Conservation (phyloP, 176 grass and related monocot genomes). For the Chrysopogon serrulatus region DNA sequence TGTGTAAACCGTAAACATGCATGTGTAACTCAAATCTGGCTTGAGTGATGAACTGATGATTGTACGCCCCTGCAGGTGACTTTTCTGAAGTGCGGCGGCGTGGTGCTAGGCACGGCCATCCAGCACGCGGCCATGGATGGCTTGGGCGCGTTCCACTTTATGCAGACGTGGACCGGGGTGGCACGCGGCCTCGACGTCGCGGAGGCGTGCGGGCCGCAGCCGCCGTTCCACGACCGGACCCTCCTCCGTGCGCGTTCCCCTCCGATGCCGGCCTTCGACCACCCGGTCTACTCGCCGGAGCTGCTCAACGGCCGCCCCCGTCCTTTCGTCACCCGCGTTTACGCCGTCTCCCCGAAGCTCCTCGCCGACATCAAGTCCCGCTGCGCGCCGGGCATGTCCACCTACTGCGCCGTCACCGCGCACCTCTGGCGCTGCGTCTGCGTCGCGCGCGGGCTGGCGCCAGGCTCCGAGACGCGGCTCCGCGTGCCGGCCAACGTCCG, state of each 20-base stretch:
- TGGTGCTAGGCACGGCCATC: constrained; percentile 33
- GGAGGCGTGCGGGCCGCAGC: background rate
- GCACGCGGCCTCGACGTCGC: constrained; percentile 13
- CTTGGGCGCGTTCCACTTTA: constrained; percentile 33
- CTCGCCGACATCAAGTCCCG: constrained; percentile 21
- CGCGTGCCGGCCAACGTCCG: constrained; percentile 45
- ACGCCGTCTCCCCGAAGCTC: constrained; percentile 18
- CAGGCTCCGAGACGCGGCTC: constrained; percentile 27
- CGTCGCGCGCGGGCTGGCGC: constrained; percentile 24
- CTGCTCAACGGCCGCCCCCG: background rate
- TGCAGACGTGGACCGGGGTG: constrained; percentile 37
- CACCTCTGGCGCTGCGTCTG: constrained; percentile 57
- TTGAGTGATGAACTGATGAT: too few relatives aligned
- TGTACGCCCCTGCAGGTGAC: constrained; percentile 48
- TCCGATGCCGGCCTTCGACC: constrained; percentile 10
- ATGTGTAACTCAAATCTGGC: too few relatives aligned
- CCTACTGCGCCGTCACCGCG: constrained; percentile 38
- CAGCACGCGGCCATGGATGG: constrained; percentile 49
- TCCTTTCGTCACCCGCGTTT: constrained; percentile 25
- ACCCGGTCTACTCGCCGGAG: constrained; percentile 23
- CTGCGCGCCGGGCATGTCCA: constrained; percentile 23
- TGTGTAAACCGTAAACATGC: too few relatives aligned
- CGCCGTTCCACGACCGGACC: constrained; percentile 43
- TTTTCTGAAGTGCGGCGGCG: constrained; percentile 43
- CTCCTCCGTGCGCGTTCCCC: constrained; percentile 32